phyloP scores from a whole-genome alignment of 306 rosid genomes.

The Cucumis sativus region DNA sequence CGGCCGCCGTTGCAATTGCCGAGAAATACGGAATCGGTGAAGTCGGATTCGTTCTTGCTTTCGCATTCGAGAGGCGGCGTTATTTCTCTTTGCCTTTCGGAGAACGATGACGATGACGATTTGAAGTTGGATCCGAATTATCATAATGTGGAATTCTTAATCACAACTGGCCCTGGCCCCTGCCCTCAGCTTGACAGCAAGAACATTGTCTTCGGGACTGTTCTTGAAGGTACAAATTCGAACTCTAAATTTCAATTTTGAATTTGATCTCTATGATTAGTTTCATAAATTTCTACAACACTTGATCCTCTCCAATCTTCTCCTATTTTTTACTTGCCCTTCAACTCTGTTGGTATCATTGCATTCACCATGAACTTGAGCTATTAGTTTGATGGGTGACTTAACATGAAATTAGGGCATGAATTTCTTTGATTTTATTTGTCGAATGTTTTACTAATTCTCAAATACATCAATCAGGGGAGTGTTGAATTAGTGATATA shows the following conservation, averaged over 20 bases:
- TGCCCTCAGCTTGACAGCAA: constrained; percentile 67
- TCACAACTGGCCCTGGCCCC: constrained; percentile 89
- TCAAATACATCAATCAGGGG: too few relatives aligned
- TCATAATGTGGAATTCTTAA: constrained; percentile 67
- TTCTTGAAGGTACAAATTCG: constrained; percentile 52
- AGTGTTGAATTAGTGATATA: too few relatives aligned
- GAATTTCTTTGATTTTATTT: too few relatives aligned
- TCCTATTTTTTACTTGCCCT: not conserved
- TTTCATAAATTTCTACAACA: not conserved
- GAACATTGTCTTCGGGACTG: constrained; percentile 76
- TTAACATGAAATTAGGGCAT: too few relatives aligned
- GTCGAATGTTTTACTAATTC: too few relatives aligned
- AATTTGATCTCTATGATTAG: not conserved
- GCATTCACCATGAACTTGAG: too few relatives aligned
- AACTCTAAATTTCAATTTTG: not conserved
- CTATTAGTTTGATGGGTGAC: too few relatives aligned
- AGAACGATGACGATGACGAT: constrained; percentile 67
- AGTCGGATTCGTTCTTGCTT: constrained; percentile 44
- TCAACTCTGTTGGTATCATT: not conserved
- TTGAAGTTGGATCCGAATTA: constrained; percentile 57
- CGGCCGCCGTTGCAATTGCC: constrained; percentile 45
- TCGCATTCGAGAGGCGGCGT: constrained; percentile 64
- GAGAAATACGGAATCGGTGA: constrained; percentile 57
- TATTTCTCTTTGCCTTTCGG: constrained; percentile 65
- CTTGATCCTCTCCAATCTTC: not conserved